phyloP scores from a whole-genome alignment of 2,329 filamentous ascomycete species.

The Aspergillus neoniger region DNA sequence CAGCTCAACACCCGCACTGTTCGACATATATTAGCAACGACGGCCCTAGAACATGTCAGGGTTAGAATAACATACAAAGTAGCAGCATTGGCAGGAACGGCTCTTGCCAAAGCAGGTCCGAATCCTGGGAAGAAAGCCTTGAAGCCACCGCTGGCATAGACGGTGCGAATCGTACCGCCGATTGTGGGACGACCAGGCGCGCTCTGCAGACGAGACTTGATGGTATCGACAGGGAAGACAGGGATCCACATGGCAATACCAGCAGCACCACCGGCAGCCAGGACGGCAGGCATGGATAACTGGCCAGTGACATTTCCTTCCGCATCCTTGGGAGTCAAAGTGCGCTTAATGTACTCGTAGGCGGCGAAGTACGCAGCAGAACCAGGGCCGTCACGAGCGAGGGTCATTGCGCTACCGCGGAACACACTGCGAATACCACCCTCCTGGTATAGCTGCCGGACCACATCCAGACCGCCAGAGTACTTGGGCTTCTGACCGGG shows the following conservation, averaged over 20 bases:
- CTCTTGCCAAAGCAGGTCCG: slow-evolving; percentile 85
- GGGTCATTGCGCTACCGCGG: slow-evolving; percentile 83
- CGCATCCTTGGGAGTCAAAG: slow-evolving; percentile 78
- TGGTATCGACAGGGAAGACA: slow-evolving; percentile 94
- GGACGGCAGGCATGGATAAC: slow-evolving; percentile 78
- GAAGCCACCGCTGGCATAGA: slow-evolving; percentile 81
- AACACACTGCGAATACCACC: slow-evolving; percentile 91
- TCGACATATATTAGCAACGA: slow-evolving; percentile 5
- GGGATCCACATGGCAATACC: slow-evolving; percentile 99
- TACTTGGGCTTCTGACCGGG: slow-evolving; percentile 94
- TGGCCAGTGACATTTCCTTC: slow-evolving; percentile 72
- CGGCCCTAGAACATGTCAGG: background rate
- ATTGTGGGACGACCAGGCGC: slow-evolving; percentile 83
- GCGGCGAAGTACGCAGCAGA: slow-evolving; percentile 95
- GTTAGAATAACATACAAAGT: slow-evolving; percentile 63
- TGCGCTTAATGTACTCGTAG: slow-evolving; percentile 93
- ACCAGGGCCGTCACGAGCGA: slow-evolving; percentile 90
- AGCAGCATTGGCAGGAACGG: slow-evolving; percentile 93
- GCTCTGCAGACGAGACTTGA: slow-evolving; percentile 92
- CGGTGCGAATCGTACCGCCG: slow-evolving; percentile 72
- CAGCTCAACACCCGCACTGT: slow-evolving; percentile 51
- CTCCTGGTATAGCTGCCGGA: slow-evolving; percentile 87
- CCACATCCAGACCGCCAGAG: slow-evolving; percentile 82
- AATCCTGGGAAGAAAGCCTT: slow-evolving; percentile 98
- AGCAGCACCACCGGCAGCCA: slow-evolving; percentile 82